Base-by-base conservation (phyloP, 352 stramenopile species). In the Globisporangium takayamanum region DNA sequence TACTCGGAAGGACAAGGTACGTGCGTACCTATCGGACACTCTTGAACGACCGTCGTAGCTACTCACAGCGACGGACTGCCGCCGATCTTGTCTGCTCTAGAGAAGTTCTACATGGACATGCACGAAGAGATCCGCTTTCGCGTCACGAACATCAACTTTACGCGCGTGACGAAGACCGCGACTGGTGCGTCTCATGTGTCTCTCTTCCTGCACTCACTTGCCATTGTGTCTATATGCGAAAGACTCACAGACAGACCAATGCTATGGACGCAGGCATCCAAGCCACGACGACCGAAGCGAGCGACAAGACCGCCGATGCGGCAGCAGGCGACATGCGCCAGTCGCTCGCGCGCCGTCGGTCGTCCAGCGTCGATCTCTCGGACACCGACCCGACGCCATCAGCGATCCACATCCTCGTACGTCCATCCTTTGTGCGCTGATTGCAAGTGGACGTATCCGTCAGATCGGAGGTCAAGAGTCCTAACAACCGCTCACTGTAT, bases 121-220 rank as follows among this genome's bases (percentile, higher is more conserved):
- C 79, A 94, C 63, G 84, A 94, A 59, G 84, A 94, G 59, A 88
- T 94, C 55, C 80, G 84, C 52, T 94, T 94, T 53, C 82, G 84
- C 26, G 82, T 94, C 45, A 94, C 84, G 44, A 94, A 87, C 60
- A 92, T 94, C 67, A 94, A 91, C 69, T 94, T 92, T 53, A 94
- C 84, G n/a, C 80, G 79, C 30, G 84, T 94, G 53, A 89, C 78
- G 58, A 94, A 94, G 70, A 94, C 84, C n/a, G 80, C 81, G 33
- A 89, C 89, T 53, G 84, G 79, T 60, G 55, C 14, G 45, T 10
- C 41, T 47, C 15, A 6, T 22, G 12, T 5, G 39, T 15, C 12
- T 5, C 3, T 15, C 12, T 12, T 39, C n/a, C 39, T 58, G 20
- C 48, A 2, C 7, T 26, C 28, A 22, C 22, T 1, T 2, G 10